Percentiles rank a stretch among this genome's conserved stretches.
These are phyloP conservation scores for Triangularia setosa DNA, from an alignment of 2,329 filamentous ascomycete genomes.

Conservation along the genomic window DNA sequence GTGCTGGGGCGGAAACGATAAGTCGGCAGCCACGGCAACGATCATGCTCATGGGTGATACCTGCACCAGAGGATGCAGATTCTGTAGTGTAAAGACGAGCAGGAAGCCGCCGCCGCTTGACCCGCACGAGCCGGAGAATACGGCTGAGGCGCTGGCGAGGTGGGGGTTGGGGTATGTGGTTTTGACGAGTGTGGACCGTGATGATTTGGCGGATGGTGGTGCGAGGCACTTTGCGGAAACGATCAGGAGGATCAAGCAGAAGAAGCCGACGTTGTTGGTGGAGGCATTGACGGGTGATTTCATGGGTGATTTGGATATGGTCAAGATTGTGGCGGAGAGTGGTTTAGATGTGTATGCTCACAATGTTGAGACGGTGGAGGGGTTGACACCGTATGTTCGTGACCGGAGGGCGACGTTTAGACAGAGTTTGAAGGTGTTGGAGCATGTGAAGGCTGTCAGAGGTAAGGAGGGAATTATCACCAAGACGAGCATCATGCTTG, in stretches of 20 bases:
- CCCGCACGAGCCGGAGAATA: conserved; percentile 94
- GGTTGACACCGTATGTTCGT: conserved; percentile 80
- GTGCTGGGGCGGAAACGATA: conserved; percentile 91
- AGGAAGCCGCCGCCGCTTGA: conserved; percentile 75
- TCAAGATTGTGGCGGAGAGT: conserved; percentile 74
- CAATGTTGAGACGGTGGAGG: conserved; percentile 94
- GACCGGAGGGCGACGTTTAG: conserved; percentile 87
- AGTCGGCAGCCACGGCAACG: conserved; percentile 88
- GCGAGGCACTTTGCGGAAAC: conserved; percentile 90
- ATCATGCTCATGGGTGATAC: conserved; percentile 99
- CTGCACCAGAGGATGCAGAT: conserved; percentile 91
- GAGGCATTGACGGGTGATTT: conserved; percentile 89
- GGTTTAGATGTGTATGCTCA: conserved; percentile 96
- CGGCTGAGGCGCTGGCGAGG: conserved; percentile 82
- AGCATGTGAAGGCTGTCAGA: conserved; percentile 73
- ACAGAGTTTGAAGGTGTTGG: conserved; percentile 76
- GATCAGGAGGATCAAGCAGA: conserved; percentile 86
- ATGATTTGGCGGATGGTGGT: conserved; percentile 86
- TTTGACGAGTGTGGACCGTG: conserved; percentile 86
- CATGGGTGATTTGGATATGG: conserved; percentile 80
- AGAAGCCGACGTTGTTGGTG: conserved; percentile 71
- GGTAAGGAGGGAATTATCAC: conserved; percentile 73
- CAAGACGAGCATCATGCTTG: conserved; percentile 98
- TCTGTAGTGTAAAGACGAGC: conserved; percentile 93
- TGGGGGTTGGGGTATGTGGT: conserved; percentile 98